Evolutionary conservation across 192 early-diverging fungal species (phyloP).

Genomic region (Phycomyces blakesleeanus): DNA sequence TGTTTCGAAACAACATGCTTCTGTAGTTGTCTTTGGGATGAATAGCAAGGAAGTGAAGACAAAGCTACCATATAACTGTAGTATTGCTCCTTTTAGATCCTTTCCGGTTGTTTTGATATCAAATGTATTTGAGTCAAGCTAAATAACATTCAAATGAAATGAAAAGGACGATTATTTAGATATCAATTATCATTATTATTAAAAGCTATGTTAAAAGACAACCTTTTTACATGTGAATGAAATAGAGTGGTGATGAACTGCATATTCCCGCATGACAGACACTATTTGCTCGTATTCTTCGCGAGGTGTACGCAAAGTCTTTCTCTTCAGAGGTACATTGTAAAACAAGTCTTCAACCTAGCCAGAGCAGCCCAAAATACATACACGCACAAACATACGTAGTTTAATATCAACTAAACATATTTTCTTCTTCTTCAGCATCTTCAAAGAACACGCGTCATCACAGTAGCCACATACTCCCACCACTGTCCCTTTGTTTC

Average conservation of each 20-base stretch:
- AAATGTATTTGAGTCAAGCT: not conserved
- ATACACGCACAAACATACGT: too few relatives aligned
- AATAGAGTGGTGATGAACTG: not conserved
- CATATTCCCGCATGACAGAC: slow-evolving; percentile 4
- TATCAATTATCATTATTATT: too few relatives aligned
- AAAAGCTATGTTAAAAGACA: too few relatives aligned
- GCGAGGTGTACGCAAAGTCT: not conserved
- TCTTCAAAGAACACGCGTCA: too few relatives aligned
- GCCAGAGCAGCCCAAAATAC: too few relatives aligned
- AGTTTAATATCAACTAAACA: too few relatives aligned
- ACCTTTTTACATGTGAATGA: slow-evolving; percentile 2
- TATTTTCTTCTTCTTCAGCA: too few relatives aligned
- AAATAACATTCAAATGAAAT: not conserved
- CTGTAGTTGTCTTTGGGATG: not conserved
- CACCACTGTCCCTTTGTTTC: not conserved
- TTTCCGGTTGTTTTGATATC: not conserved
- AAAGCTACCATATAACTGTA: not conserved
- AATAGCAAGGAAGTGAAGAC: not conserved
- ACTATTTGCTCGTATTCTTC: not conserved
- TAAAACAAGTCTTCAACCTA: slow-evolving; percentile 8
- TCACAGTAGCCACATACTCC: not conserved
- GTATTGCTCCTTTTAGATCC: not conserved
- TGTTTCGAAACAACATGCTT: not conserved
- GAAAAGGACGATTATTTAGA: too few relatives aligned
- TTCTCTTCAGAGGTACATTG: slow-evolving; percentile 1